phyloP scores from a whole-genome alignment of 106 monocot genomes.

The Dendrobium huoshanense region DNA sequence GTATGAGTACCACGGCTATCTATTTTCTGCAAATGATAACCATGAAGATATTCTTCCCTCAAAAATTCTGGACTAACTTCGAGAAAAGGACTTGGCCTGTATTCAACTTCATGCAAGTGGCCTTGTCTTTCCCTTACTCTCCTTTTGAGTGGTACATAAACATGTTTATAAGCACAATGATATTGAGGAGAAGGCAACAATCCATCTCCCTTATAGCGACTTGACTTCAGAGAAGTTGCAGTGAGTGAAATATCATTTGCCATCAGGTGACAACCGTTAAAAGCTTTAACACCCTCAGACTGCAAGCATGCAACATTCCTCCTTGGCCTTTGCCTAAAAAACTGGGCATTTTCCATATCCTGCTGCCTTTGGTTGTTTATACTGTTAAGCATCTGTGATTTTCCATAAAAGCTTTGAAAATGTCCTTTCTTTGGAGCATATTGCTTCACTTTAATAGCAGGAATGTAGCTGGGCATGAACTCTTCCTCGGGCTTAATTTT shows the following conservation, averaged over 20 bases:
- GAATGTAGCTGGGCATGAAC: not conserved
- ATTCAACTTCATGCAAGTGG: too few relatives aligned
- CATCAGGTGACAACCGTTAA: not conserved
- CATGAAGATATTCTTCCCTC: too few relatives aligned
- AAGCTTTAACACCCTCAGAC: not conserved
- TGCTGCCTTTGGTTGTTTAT: slow-evolving; percentile 4
- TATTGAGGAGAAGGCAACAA: slow-evolving; percentile 8
- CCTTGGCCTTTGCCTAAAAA: slow-evolving; percentile 17
- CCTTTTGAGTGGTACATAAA: not conserved
- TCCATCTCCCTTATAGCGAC: not conserved
- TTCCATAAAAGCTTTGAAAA: slow-evolving; percentile 1
- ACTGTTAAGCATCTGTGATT: not conserved
- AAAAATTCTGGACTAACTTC: too few relatives aligned
- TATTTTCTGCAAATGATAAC: not conserved
- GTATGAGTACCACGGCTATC: not conserved
- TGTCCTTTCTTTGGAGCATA: not conserved
- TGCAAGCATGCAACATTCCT: slow-evolving; percentile 7
- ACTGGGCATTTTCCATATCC: slow-evolving; percentile 18
- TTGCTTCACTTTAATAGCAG: not conserved
- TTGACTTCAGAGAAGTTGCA: not conserved
- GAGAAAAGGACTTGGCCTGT: too few relatives aligned
- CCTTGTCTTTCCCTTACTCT: too few relatives aligned
- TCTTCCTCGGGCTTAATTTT: not conserved
- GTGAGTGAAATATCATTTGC: not conserved
- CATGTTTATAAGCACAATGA: not conserved